These are phyloP conservation scores for Volvariella volvacea DNA, from an alignment of 1,284 basidiomycete genomes.

Conservation along the genomic window DNA sequence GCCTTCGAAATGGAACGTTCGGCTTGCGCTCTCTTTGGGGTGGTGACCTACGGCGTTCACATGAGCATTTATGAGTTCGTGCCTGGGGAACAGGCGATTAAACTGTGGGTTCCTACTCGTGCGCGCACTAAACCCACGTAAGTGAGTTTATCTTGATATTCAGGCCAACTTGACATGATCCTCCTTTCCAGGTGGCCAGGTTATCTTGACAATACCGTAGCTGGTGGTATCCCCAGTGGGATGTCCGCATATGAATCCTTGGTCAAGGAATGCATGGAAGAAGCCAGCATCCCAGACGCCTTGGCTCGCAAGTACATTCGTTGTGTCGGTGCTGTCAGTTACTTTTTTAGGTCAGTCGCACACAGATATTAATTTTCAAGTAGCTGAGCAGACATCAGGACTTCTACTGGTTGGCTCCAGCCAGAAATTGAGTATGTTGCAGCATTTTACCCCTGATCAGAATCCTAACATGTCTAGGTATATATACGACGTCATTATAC, in stretches of 20 bases:
- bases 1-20: constrained; percentile 88
- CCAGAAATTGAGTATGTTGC: constrained; percentile 73
- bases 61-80: constrained; percentile 61
- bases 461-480: constrained; percentile 42
- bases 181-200: constrained; percentile 57
- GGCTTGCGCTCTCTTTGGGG: constrained; percentile 83
- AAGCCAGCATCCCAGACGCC: constrained; percentile 71
- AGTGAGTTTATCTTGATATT: constrained; percentile 20
- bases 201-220: constrained; percentile 73
- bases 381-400: constrained; percentile 35
- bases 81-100: constrained; percentile 38
- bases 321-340: constrained; percentile 58
- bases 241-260: constrained; percentile 70
- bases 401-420: constrained; percentile 70
- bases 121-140: constrained; percentile 85
- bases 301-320: constrained; percentile 55
- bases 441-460: not conserved
- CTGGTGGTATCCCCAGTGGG: constrained; percentile 75
- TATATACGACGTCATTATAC: constrained; percentile 74
- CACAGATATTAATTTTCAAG: not conserved
- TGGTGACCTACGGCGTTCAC: constrained; percentile 88
- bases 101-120: constrained; percentile 86
- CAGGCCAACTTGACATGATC: not conserved
- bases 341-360: constrained; percentile 52
- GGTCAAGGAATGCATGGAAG: constrained; percentile 91